These are phyloP conservation scores for Hanseniaspora valbyensis DNA, from an alignment of 805 yeast genomes.

Conservation along the genomic window DNA sequence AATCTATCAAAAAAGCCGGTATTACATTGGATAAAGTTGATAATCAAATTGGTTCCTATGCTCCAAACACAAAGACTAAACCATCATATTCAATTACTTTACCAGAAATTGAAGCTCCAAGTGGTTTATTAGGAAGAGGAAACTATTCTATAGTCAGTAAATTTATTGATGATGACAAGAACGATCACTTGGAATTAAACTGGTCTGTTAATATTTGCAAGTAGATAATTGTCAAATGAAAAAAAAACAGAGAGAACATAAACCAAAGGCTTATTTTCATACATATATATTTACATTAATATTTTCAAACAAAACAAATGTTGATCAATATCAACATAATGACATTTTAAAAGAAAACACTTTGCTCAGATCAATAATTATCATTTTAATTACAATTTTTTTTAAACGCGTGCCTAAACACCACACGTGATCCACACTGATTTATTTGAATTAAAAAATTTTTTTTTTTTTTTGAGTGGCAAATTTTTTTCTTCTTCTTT, in stretches of 20 bases:
- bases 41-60: conserved; percentile 82
- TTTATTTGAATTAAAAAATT: background rate
- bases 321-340: background rate
- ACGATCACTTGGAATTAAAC: conserved; percentile 58
- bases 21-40: conserved; percentile 76
- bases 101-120: conserved; percentile 76
- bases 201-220: conserved; percentile 82
- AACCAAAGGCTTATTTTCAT: too few relatives aligned
- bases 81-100: conserved; percentile 60
- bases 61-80: conserved; percentile 73
- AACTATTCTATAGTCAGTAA: conserved; percentile 68
- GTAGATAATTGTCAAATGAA: conserved; percentile 25
- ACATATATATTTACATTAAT: background rate
- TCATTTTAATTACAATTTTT: too few relatives aligned
- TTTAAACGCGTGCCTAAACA: too few relatives aligned
- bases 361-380: too few relatives aligned
- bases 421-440: too few relatives aligned
- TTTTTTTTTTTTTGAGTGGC: conserved; percentile 5
- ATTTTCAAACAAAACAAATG: background rate
- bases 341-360: too few relatives aligned
- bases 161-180: conserved; percentile 78
- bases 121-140: conserved; percentile 83
- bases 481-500: background rate
- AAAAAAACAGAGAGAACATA: too few relatives aligned
- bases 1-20: conserved; percentile 75